Base-by-base conservation (phyloP, 148 eudicot genomes). In the Silene uniflora region DNA sequence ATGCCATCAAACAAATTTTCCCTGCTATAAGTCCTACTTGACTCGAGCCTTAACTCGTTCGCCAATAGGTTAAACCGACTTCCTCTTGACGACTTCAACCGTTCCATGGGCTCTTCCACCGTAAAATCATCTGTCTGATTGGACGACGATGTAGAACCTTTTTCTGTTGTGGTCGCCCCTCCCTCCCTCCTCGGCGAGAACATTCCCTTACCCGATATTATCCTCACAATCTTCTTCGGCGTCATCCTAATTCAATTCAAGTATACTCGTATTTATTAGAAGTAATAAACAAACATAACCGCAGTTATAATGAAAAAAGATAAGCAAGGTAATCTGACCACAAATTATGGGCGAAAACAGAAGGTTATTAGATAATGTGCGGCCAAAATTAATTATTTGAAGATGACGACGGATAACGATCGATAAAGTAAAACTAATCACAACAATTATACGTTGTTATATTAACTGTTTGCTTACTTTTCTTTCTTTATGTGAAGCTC, bases 1-100 rank as follows among this genome's bases (percentile, higher is more conserved):
- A 90, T 42, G 62, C 90, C 91, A 54, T 64, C 44, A 74, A 89
- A 60, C 25, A 90, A 80, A 1, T 73, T 78, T 23, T 85, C 85
- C 52, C 86, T 80, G 79, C 87, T 84, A 9, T 82, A 89, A 46
- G 73, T 80, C 61, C 69, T 76, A 64, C 58, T 62, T 4, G 79
- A 67, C 17, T 72, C 75, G 3, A 80, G 60, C 19, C 82, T 83
- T 0, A 91, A 77, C 85, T 91, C 89, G 62, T 81, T 82, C 14
- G 82, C 71, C 11, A 90, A 58, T 81, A 85, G 67, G 69, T 81
- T 73, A 42, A 88, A 83, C 47, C 84, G 83, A 29, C 85, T 87
- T 9, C 86, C 91, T 1, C 87, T 65, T 11, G 88, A 84, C 71
- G 86, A 85, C 22, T 62, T 62, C 7, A 82, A 62, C 72, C 77